Base-by-base conservation (phyloP, 2,329 filamentous ascomycete genomes). In the Cladosporium halotolerans region DNA sequence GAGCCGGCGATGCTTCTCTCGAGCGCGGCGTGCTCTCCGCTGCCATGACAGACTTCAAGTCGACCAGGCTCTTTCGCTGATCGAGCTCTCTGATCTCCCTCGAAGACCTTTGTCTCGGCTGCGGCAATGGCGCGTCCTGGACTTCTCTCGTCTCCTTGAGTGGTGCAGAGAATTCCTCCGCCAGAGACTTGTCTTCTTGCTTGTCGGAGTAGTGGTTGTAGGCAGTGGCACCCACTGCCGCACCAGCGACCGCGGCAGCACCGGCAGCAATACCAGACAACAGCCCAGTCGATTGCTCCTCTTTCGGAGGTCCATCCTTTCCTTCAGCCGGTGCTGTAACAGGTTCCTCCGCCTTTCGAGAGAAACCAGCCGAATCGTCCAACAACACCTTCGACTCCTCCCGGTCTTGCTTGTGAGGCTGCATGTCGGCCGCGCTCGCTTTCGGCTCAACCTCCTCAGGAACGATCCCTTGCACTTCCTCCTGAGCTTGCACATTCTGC, bases 21-120 rank as follows among this genome's bases (percentile, higher is more conserved):
- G 40, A 44, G 16, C 40, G 48, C n/a, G 48, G 16, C 13, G 18
- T 23, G 18, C 31, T 43, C 3, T 44, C 48, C 13, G 41, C 40
- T 4, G 45, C 55, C 7, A 59, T 55, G 16, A 57, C 36, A 4
- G 44, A 46, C 53, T 62, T 62, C 36, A 62, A 50, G 34, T 58
- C 57, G 11, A 60, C 51, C 53, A 59, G 44, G 47, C 58, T 61
- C 52, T 60, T 62, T 16, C 54, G 45, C 11, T 47, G 54, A 23
- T 62, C 59, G 11, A 57, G 34, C 32, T 58, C 58, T 18, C 53
- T 54, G 3, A 51, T 51, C 14, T 51, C 48, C 11, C 19, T 13
- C 2, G 36, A 9, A 13, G 50, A 42, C 14, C 50, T 42, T 6
- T 46, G 43, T 31, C 43, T 45, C 1, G 50, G 36, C 16, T 28